phyloP scores from a whole-genome alignment of 257 asterid genomes.

The Primulina eburnea region DNA sequence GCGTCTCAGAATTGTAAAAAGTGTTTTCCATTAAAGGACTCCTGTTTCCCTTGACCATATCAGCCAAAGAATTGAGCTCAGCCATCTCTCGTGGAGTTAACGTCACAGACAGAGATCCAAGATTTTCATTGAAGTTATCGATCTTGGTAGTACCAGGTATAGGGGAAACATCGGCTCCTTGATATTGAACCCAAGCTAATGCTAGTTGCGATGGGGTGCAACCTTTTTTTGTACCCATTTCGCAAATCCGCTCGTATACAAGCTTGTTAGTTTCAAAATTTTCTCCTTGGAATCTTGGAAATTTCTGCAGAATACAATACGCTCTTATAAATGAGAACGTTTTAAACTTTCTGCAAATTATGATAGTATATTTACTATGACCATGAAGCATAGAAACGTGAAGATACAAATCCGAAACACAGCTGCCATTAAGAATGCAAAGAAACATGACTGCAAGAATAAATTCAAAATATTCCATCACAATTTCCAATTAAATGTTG shows the following conservation, averaged over 20 bases:
- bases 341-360: neutral
- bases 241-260: conserved; percentile 31
- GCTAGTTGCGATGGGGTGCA: conserved; percentile 52
- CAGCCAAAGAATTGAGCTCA: conserved; percentile 36
- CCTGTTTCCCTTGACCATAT: conserved; percentile 30
- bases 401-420: neutral
- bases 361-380: neutral
- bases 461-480: too few species aligned
- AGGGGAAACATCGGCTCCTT: conserved; percentile 46
- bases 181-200: conserved; percentile 53
- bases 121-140: conserved; percentile 37
- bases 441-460: too few species aligned
- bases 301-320: too few species aligned
- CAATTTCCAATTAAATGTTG: too few species aligned
- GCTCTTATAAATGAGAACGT: too few species aligned
- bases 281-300: conserved; percentile 40
- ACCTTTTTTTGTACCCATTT: conserved; percentile 43
- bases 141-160: conserved; percentile 53
- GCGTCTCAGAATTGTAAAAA: conserved; percentile 30
- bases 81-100: conserved; percentile 33
- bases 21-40: conserved; percentile 23
- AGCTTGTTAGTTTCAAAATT: conserved; percentile 40
- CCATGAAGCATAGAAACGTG: neutral
- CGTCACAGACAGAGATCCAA: conserved; percentile 34
- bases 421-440: too few species aligned